Evolutionary conservation across 768 basidiomycete species (phyloP).

Genomic region (Lactarius indigo): DNA sequence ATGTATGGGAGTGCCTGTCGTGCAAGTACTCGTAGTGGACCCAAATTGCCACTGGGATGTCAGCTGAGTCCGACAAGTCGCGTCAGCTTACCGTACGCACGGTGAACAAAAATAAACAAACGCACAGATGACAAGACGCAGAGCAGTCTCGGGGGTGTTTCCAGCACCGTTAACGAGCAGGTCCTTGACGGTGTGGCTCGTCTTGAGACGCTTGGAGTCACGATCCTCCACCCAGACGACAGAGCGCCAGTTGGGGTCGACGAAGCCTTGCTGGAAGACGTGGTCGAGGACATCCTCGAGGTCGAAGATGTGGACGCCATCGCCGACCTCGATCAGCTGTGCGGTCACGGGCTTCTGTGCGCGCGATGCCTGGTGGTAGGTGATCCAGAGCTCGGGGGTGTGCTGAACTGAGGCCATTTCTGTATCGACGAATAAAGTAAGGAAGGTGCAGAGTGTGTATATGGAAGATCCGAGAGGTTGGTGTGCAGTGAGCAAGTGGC

Average conservation of each 20-base stretch:
- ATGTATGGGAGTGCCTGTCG: constrained; percentile 31
- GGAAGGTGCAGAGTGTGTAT: not conserved
- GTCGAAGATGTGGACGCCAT: constrained; percentile 39
- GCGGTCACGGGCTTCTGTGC: constrained; percentile 39
- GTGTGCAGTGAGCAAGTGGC: not conserved
- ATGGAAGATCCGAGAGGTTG: not conserved
- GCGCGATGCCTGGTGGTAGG: constrained; percentile 47
- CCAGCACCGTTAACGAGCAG: constrained; percentile 36
- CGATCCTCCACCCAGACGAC: constrained; percentile 44
- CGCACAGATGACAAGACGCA: constrained; percentile 45
- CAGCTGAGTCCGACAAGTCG: constrained; percentile 32
- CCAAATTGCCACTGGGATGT: constrained; percentile 41
- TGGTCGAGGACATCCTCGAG: constrained; percentile 49
- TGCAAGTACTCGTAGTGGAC: constrained; percentile 43
- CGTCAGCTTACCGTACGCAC: not conserved
- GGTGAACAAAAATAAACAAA: not conserved
- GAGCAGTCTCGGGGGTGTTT: constrained; percentile 40
- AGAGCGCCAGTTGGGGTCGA: constrained; percentile 42
- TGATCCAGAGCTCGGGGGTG: constrained; percentile 42
- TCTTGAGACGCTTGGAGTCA: constrained; percentile 38
- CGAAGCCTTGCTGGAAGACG: constrained; percentile 44
- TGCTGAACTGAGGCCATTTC: constrained; percentile 17
- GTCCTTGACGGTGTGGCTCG: constrained; percentile 37
- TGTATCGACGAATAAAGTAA: not conserved
- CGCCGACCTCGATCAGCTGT: constrained; percentile 47